phyloP scores from a whole-genome alignment of 1,139 yeast genomes.

The Candida mesenterica region DNA sequence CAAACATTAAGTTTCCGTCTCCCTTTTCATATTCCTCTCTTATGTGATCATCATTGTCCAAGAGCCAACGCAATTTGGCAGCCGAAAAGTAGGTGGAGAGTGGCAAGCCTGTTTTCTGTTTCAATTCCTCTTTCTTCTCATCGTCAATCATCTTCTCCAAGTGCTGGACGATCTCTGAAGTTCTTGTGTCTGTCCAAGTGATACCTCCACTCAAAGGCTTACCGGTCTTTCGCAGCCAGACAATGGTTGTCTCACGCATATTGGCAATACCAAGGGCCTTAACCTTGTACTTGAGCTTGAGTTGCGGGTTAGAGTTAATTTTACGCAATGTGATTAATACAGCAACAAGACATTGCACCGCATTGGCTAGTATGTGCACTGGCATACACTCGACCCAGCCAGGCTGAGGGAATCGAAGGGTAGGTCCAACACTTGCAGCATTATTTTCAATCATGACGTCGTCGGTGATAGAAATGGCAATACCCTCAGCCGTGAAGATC shows the following conservation, averaged over 20 bases:
- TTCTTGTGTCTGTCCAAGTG: conserved; percentile 95
- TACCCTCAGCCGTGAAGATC: conserved; percentile 72
- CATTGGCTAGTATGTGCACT: conserved; percentile 75
- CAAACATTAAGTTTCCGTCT: conserved; percentile 76
- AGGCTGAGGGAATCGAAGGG: conserved; percentile 70
- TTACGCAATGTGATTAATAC: conserved; percentile 58
- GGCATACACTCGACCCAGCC: conserved; percentile 98
- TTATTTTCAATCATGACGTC: conserved; percentile 63
- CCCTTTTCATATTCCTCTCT: conserved; percentile 71
- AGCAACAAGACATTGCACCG: conserved; percentile 71
- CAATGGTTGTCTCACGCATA: conserved; percentile 92
- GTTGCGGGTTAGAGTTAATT: conserved; percentile 52
- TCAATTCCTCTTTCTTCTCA: conserved; percentile 57
- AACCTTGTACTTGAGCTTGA: conserved; percentile 53
- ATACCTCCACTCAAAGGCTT: conserved; percentile 82
- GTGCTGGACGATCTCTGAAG: conserved; percentile 68
- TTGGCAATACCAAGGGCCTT: conserved; percentile 82
- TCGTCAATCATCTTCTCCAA: conserved; percentile 58
- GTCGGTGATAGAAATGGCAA: conserved; percentile 59
- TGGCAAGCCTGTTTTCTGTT: conserved; percentile 78
- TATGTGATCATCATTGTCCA: conserved; percentile 75
- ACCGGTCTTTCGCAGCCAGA: conserved; percentile 87
- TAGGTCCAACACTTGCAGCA: conserved; percentile 58
- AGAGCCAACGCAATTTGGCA: conserved; percentile 84
- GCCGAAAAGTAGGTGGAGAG: conserved; percentile 90